A percentile compares a stretch with the other conserved stretches of the same genome.
These are phyloP conservation scores for Dissoconium aciculare DNA, from an alignment of 2,329 filamentous ascomycete genomes.

Conservation along the genomic window DNA sequence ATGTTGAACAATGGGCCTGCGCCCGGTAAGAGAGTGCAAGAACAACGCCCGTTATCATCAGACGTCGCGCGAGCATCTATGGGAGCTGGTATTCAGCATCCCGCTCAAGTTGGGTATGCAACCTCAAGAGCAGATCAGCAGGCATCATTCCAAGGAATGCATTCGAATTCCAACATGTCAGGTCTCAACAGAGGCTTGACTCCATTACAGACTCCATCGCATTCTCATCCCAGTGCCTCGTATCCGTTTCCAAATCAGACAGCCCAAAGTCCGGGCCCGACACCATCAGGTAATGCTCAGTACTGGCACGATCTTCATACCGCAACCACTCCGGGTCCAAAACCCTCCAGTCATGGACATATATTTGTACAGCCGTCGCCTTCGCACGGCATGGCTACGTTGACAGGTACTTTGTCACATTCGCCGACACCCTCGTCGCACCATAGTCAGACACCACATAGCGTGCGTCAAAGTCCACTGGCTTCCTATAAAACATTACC, in stretches of 20 bases:
- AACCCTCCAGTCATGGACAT: slow-evolving; percentile 14
- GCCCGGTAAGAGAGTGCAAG: slow-evolving; percentile 13
- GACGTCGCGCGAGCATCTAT: too few relatives aligned
- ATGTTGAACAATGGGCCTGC: slow-evolving; percentile 21
- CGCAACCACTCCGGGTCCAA: slow-evolving; percentile 15
- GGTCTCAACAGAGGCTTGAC: slow-evolving; percentile 16
- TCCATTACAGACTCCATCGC: slow-evolving; percentile 18
- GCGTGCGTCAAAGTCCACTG: slow-evolving; percentile 20
- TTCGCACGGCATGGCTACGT: slow-evolving; percentile 9
- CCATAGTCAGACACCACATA: slow-evolving; percentile 20
- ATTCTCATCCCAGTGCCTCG: slow-evolving; percentile 9
- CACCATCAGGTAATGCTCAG: slow-evolving; percentile 11
- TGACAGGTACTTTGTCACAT: slow-evolving; percentile 10
- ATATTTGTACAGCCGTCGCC: slow-evolving; percentile 15
- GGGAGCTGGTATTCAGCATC: too few relatives aligned
- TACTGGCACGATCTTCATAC: slow-evolving; percentile 13
- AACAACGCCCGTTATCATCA: too few relatives aligned
- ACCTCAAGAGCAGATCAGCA: too few relatives aligned
- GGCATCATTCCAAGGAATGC: slow-evolving; percentile 13
- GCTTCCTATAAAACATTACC: slow-evolving; percentile 4
- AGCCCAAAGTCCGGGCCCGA: slow-evolving; percentile 19
- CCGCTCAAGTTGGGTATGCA: too few relatives aligned
- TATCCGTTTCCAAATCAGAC: slow-evolving; percentile 16
- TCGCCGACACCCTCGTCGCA: slow-evolving; percentile 23
- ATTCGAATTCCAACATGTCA: slow-evolving; percentile 12